Base-by-base conservation (phyloP, 352 stramenopile species). In the Chrysophaeum taylorii region DNA sequence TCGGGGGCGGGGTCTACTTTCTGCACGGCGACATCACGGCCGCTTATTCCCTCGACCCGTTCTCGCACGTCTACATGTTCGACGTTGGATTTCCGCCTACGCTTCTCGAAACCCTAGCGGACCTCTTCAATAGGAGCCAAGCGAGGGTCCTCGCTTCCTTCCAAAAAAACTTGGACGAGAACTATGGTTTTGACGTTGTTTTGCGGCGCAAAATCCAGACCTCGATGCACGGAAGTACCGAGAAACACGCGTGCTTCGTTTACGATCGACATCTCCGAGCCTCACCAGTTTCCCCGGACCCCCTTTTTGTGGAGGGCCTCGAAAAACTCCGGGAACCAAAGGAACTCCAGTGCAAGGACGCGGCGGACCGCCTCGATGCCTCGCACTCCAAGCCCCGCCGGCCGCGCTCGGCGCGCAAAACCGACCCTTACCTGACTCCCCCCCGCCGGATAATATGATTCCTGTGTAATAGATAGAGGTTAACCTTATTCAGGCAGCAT, bases 21-120 rank as follows among this genome's bases (percentile, higher is more conserved):
- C 87, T 89, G 0, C 85, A 89, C 9, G 91, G 89, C 14, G 92
- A 98, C 78, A 97, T 98, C 69, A 95, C 86, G 15, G 77, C 93
- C 70, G 93, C 92, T 0, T 82, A 87, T 38, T 93, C 85, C 36
- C 92, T 98, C 42, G 90, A 98, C 79, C 93, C 92, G 0, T 98
- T 98, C 73, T 97, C 93, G 5, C 94, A 98, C 78, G 86, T 98
- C 27, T 98, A 98, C 79, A 98, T 95, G 84, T 98, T 98, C 76
- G 93, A 97, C 69, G 92, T 98, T 67, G 94, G 93, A 18, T 98
- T 98, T 75, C 94, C 94, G n/a, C 92, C 93, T 0, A 76, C 85
- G 42, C 88, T 97, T 21, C 97, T 97, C 82, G 78, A 92, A 69
- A 79, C 91, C 64, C 88, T 98, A 64, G 87, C 91, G 0, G 66